Evolutionary conservation across 1,284 basidiomycete species (phyloP), one percentile per base, ranked within the genome.

Genomic region (Naganishia liquefaciens): DNA sequence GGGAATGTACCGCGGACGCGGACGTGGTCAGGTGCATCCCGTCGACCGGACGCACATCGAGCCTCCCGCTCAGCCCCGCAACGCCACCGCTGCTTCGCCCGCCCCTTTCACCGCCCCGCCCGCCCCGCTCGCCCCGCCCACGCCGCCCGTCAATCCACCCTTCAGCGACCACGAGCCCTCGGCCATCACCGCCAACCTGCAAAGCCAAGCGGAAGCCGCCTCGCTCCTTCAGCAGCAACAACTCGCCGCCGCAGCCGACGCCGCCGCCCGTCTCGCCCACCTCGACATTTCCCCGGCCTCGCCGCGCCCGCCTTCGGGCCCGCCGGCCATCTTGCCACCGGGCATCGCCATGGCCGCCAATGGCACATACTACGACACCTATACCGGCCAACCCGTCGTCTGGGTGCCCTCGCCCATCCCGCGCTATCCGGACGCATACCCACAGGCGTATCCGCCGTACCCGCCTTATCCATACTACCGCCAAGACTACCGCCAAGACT

Each of bases 331-430:
- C 44, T 76, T 90, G 10, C 88, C 90, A 19, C 88, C 85, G 13
- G 90, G 90, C 49, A 82, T 91, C 62, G 88, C 83, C 13, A 78
- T 90, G 72, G 85, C 85, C 68, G 84, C 85, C 54, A 85, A 86
- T 62, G 90, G 89, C 42, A 84, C 88, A 78, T 82, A 88, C 27
- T 91, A 87, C 75, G 88, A 90, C 74, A 74, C 90, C 63, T 84
- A 87, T 11, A 90, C 88, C 6, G 89, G 89, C 30, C 87, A 87
- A 44, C 84, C 87, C 7, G 86, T 91, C 39, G 87, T 87, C 70
- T 80, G 90, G 42, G 64, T 70, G 19, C 86, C 84, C 68, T 79
- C 83, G 42, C 81, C 84, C 9, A 82, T 85, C 25, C 82, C 68
- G 3, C 33, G 33, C 33, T 68, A 82, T 9, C 76, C 79, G 4